These are phyloP conservation scores for Hypomontagnella submonticulosa DNA, from an alignment of 495 filamentous ascomycete species.

Conservation along the genomic window DNA sequence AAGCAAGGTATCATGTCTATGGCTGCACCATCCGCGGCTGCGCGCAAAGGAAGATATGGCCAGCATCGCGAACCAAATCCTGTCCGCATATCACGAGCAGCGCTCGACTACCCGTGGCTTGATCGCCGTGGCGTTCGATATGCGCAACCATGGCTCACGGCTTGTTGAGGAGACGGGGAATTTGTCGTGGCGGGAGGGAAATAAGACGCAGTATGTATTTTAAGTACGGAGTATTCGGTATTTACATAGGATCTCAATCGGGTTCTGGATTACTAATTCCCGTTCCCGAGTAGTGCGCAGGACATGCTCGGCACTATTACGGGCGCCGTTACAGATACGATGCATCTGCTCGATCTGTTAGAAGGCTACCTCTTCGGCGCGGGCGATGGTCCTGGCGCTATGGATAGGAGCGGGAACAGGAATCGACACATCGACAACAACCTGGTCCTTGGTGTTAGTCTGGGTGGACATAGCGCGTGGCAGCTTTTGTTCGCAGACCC, in stretches of 20 bases:
- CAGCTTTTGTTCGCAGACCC: constrained; percentile 81
- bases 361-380: constrained; percentile 77
- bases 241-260: constrained; percentile 43
- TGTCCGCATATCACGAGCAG: constrained; percentile 50
- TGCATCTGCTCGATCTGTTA: constrained; percentile 75
- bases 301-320: constrained; percentile 51
- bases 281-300: constrained; percentile 47
- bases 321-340: constrained; percentile 81
- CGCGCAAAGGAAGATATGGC: constrained; percentile 76
- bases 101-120: constrained; percentile 58
- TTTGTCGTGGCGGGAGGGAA: constrained; percentile 81
- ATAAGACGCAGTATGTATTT: constrained; percentile 77
- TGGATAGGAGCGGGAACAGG: constrained; percentile 37
- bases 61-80: constrained; percentile 51
- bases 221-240: constrained; percentile 51
- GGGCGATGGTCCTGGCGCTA: constrained; percentile 46
- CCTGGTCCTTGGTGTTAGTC: constrained; percentile 80
- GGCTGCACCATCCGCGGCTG: constrained; percentile 86
- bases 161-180: constrained; percentile 69
- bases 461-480: constrained; percentile 92
- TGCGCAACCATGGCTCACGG: constrained; percentile 87
- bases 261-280: constrained; percentile 9
- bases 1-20: constrained; percentile 73
- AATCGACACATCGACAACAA: constrained; percentile 69
- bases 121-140: constrained; percentile 86